phyloP scores from a whole-genome alignment of 176 grass and related monocot genomes.

The Hyparrhenia diplandra region DNA sequence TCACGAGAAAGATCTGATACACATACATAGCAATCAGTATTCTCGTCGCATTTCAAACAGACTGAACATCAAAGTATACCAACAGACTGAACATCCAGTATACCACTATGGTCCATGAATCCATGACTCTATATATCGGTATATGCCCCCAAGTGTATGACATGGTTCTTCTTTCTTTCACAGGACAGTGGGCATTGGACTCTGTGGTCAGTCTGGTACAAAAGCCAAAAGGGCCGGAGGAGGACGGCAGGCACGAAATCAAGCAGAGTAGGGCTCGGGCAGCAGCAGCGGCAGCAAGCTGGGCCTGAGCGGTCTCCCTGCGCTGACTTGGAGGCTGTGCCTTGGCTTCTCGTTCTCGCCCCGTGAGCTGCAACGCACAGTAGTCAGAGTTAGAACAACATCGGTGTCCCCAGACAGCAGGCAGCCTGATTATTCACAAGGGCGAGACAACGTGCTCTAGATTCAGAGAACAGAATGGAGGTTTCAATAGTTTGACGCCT shows the following conservation, averaged over 20 bases:
- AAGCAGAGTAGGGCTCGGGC: slow-evolving; percentile 21
- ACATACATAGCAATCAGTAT: not conserved
- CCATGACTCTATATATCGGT: too few relatives aligned
- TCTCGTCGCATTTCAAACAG: not conserved
- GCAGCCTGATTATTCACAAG: not conserved
- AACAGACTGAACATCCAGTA: not conserved
- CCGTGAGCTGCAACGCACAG: slow-evolving; percentile 42
- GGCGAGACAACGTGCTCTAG: not conserved
- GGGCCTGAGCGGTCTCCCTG: slow-evolving; percentile 30
- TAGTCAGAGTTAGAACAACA: not conserved
- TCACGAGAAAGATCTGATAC: not conserved
- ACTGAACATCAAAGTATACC: not conserved
- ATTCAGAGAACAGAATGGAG: not conserved
- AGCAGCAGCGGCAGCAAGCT: not conserved
- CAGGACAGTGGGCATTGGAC: not conserved
- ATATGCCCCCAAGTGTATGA: not conserved
- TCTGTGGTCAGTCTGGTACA: slow-evolving; percentile 26
- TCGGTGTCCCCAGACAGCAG: not conserved
- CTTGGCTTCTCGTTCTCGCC: slow-evolving; percentile 44
- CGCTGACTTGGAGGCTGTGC: slow-evolving; percentile 24
- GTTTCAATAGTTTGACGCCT: not conserved
- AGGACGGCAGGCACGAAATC: slow-evolving; percentile 19
- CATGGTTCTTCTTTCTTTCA: not conserved
- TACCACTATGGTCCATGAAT: too few relatives aligned
- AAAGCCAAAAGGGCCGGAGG: slow-evolving; percentile 36